Evolutionary conservation across 1,139 yeast species (phyloP), one percentile per base, ranked within the genome.

Genomic region (Yarrowia galli): DNA sequence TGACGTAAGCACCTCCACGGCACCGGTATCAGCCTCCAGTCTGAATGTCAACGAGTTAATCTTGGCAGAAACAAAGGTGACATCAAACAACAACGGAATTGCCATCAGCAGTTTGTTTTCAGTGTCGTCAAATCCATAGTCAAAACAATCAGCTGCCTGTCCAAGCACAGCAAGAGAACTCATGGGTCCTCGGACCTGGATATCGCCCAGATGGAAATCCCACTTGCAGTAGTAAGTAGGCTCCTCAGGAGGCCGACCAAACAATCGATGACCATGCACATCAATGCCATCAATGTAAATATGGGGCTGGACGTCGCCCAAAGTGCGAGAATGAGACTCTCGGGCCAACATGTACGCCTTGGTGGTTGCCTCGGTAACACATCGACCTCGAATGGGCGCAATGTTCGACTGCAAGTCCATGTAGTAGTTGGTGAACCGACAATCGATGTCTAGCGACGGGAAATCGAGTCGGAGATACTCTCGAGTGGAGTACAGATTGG

Each of bases 201-300:
- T 79, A 6, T 80, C 81, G 12, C 92, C 96, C 2, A 89, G 77
- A 38, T 85, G 86, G 71, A 93, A 85, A 71, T 90, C 93, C 98
- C 98, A 95, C 71, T 91, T 89, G 75, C 97, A 92, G 71, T 85
- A 87, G 75, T 91, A 95, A 0, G 98, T 91, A 0, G 95, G 91
- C 75, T 91, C 97, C 2, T 83, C 81, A 0, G 98, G 98, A 0
- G 97, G 97, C 1, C 92, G 77, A 0, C 99, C 98, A 81, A 92
- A 92, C 87, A 92, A 86, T 74, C 98, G 83, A 75, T 93, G 97
- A 0, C 97, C 95, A 77, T 90, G 97, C 18, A 91, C 82, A 6
- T 83, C 75, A 28, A 92, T 75, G 0, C 92, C 92, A 73, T 88
- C 90, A 64, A 91, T 83, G 15, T 79, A 77, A 16, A 91, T 72